Conservation (phyloP, 116 monocot genomes). For the Dioscorea cayenensis region DNA sequence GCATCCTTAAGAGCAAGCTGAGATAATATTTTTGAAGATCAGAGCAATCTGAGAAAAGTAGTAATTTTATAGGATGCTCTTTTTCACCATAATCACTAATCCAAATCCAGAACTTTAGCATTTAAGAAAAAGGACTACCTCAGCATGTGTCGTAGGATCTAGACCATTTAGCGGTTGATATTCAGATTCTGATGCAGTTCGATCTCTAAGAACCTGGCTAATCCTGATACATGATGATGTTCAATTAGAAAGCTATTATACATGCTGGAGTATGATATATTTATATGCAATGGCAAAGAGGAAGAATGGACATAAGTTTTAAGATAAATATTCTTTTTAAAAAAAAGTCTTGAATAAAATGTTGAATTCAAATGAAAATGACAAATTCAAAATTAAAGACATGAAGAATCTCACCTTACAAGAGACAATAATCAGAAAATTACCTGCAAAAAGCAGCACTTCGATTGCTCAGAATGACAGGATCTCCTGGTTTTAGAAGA, state of each 20-base stretch:
- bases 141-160: constrained; percentile 94
- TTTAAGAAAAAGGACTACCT: constrained; percentile 30
- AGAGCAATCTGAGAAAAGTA: constrained; percentile 1
- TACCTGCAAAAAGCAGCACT: constrained; percentile 74
- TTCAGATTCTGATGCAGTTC: constrained; percentile 82
- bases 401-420: background rate
- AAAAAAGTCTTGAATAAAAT: background rate
- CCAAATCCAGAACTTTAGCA: background rate
- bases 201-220: constrained; percentile 50
- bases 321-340: background rate
- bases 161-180: constrained; percentile 69
- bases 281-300: background rate
- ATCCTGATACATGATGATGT: constrained; percentile 34
- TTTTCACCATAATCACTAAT: background rate
- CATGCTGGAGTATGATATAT: background rate
- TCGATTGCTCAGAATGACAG: constrained; percentile 62
- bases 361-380: background rate
- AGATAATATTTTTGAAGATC: constrained; percentile 9
- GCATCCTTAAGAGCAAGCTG: constrained; percentile 96
- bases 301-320: background rate
- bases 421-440: background rate
- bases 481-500: constrained; percentile 64
- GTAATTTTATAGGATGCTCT: background rate
- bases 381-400: background rate
- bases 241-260: background rate